phyloP scores from a whole-genome alignment of 495 filamentous ascomycete genomes.

The Lineolata rhizophorae region DNA sequence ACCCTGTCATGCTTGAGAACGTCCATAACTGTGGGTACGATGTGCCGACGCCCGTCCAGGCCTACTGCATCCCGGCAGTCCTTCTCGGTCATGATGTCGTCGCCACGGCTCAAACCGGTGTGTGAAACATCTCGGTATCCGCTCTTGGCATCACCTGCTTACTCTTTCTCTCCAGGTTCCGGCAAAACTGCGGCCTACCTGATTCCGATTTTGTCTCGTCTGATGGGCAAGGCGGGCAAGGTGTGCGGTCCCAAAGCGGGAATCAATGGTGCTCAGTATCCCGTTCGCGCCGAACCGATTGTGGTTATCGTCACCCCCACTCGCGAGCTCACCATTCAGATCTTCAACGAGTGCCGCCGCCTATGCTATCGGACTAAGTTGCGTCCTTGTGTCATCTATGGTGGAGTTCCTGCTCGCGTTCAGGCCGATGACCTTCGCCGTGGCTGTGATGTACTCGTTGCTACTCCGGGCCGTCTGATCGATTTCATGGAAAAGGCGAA shows the following conservation, averaged over 20 bases:
- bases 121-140: constrained; percentile 10
- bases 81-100: constrained; percentile 54
- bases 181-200: constrained; percentile 91
- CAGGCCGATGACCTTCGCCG: constrained; percentile 51
- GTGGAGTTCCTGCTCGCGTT: constrained; percentile 43
- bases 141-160: background rate
- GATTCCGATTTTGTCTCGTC: constrained; percentile 65
- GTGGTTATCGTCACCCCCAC: constrained; percentile 70
- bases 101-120: constrained; percentile 81
- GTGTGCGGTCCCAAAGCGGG: no score
- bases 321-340: constrained; percentile 78
- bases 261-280: constrained; percentile 56
- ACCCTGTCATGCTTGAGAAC: constrained; percentile 65
- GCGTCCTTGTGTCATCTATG: constrained; percentile 79
- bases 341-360: constrained; percentile 80
- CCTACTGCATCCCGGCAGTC: constrained; percentile 61
- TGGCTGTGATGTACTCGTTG: constrained; percentile 80
- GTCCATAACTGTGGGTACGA: constrained; percentile 42
- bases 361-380: constrained; percentile 89
- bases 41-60: constrained; percentile 67
- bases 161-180: constrained; percentile 35
- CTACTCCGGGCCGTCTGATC: constrained; percentile 62
- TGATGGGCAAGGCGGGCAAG: constrained; percentile 88
- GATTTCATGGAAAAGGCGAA: constrained; percentile 56
- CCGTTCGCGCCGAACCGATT: constrained; percentile 61